Evolutionary conservation across 805 yeast genomes (phyloP), one percentile per base, ranked within the genome.

Genomic region (Nakazawaea laoshanensis): DNA sequence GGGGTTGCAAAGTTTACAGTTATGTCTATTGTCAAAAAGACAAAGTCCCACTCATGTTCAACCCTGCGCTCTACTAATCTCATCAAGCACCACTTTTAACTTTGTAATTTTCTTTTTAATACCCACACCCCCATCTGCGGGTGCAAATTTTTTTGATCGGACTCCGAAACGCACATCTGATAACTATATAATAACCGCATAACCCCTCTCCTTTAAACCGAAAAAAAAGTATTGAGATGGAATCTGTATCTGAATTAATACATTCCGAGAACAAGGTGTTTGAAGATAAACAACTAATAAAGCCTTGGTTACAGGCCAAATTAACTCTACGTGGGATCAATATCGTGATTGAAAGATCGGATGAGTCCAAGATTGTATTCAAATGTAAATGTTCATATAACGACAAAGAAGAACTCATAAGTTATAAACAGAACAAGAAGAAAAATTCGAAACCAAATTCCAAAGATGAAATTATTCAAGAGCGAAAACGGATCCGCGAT

Each of bases 301-400:
- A 76, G 47, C 81, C 82, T 4, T 75, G 82, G 81, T 50, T 76
- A 32, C 73, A 63, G 42, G 52, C 60, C 30, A 62, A 72, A 35
- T 55, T 65, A 31, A 53, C 56, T n/a, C 52, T 60, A 6, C 62
- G 61, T 40, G 77, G 78, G 4, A 65, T 73, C 25, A 64, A 63
- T 35, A 59, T 76, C 9, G 82, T 73, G 11, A 75, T 76, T 35
- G 82, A 74, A 53, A 53, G 84, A 19, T 70, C 77, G 3, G 84
- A 76, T 50, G 66, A 61, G 30, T 56, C 67, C 27, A 76, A 76
- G 49, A 73, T 76, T 13, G 72, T 75, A 12, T 76, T 76, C 54
- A 70, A 72, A 45, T 76, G 84, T 47, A 74, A 72, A 42, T 61
- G 67, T 17, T 48, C 53, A 11, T 53, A 51, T 40, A 20, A 43